Evolutionary conservation across 805 yeast genomes (phyloP), one percentile per base, ranked within the genome.

Genomic region (Myxozyma lipomycoides): DNA sequence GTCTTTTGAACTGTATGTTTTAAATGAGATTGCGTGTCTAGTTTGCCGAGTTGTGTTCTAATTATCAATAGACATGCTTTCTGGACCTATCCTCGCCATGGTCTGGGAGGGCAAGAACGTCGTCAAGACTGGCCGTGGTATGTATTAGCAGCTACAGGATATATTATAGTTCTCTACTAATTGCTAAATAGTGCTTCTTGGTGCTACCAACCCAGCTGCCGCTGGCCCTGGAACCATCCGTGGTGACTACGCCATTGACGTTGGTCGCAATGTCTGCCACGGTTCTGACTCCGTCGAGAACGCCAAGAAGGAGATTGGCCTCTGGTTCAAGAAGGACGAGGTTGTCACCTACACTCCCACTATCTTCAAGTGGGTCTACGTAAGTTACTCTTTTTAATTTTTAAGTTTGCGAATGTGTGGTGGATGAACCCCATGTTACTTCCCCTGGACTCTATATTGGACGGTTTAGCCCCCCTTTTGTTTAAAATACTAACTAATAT

Each of bases 41-140:
- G 19, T 35, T 15, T 6, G 38, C 15, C 6, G 7, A n/a, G n/a
- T n/a, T 6, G 12, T 15, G 38, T 12, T 12, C 38, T 10, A 12
- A 17, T 35, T 17, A 35, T 21, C 21, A 12, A 18, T 17, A 35
- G 43, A 90, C 87, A 95, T 93, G 99, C 78, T 80, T 71, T 88
- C 96, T 63, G 99, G 99, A 67, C 99, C 99, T 71, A 85, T 93
- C 65, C 82, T 91, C 67, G 98, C 98, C 67, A 93, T 96, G 72
- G 97, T 90, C 67, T 93, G 99, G 99, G 98, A 93, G 78, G 99
- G 99, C 76, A 93, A 90, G 80, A 97, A 93, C 70, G 98, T 83
- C 73, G 98, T 93, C 74, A 90, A 91, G 79, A 95, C 87, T 75
- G 98, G 98, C 73, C 86, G 99, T 78, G 83, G 56, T 52, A 45